Evolutionary conservation across 2,329 filamentous ascomycete genomes (phyloP).

Genomic region (Fusarium secorum): DNA sequence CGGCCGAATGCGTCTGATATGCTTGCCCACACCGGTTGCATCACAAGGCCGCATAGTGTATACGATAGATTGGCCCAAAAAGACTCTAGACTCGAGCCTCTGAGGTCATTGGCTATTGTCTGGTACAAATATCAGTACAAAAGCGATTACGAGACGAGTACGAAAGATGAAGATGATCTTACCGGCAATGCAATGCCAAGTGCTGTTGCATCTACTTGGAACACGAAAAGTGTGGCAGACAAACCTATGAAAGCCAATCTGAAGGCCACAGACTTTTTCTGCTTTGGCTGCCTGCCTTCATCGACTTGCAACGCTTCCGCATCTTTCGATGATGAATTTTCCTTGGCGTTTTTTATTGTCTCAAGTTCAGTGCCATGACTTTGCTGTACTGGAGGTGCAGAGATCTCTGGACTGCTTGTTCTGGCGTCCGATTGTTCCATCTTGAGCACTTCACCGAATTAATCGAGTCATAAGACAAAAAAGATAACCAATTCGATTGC

Average conservation of each 20-base stretch:
- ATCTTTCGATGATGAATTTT: not conserved
- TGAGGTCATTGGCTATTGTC: slow-evolving; percentile 16
- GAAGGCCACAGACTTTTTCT: slow-evolving; percentile 9
- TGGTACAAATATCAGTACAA: not conserved
- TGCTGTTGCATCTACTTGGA: slow-evolving; percentile 16
- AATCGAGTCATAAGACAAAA: no score
- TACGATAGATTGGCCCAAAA: slow-evolving; percentile 17
- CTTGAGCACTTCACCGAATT: fast-evolving
- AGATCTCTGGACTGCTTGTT: not conserved
- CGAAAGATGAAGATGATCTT: not conserved
- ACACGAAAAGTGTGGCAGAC: slow-evolving; percentile 3
- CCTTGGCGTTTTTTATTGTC: not conserved
- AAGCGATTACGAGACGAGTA: not conserved
- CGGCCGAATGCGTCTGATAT: slow-evolving; percentile 15
- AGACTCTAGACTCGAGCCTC: slow-evolving; percentile 9
- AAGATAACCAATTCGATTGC: not conserved
- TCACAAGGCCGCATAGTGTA: slow-evolving; percentile 12
- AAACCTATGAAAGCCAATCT: slow-evolving; percentile 8
- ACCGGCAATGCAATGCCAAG: slow-evolving; percentile 14
- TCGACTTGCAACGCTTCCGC: not conserved
- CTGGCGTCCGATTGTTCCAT: not conserved
- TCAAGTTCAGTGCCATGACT: not conserved
- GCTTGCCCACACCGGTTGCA: slow-evolving; percentile 17
- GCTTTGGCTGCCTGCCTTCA: not conserved
- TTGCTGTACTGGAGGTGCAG: not conserved